Evolutionary conservation across 345 rosid species (phyloP).

Genomic region (Raphanus raphanistrum): DNA sequence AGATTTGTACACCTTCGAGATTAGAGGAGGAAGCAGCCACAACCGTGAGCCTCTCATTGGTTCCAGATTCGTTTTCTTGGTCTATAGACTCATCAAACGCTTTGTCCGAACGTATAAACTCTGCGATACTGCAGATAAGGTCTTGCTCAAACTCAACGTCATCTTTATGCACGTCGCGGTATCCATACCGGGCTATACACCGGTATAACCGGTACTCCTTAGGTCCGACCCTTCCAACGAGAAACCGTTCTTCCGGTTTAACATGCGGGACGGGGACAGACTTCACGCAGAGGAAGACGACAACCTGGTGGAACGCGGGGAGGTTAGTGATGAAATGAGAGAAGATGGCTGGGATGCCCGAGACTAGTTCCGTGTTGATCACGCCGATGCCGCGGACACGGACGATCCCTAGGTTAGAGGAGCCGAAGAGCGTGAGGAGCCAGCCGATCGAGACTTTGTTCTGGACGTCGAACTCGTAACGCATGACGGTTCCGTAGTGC

Average conservation of each 20-base stretch:
- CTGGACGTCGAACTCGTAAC: constrained; percentile 85
- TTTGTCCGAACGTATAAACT: constrained; percentile 66
- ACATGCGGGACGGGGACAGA: constrained; percentile 96
- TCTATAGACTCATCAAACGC: constrained; percentile 24
- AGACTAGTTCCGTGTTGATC: constrained; percentile 88
- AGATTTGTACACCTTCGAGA: constrained; percentile 52
- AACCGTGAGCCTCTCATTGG: constrained; percentile 58
- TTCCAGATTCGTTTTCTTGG: constrained; percentile 44
- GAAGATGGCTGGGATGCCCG: constrained; percentile 93
- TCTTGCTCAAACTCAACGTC: constrained; percentile 85
- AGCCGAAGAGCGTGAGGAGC: constrained; percentile 65
- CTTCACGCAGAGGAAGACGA: constrained; percentile 89
- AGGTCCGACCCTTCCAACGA: constrained; percentile 88
- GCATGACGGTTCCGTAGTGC: constrained; percentile 92
- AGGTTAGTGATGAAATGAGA: constrained; percentile 98
- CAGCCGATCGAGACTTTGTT: constrained; percentile 91
- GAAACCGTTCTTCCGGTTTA: constrained; percentile 81
- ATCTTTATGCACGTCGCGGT: constrained; percentile 84
- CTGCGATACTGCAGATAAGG: constrained; percentile 80
- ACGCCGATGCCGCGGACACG: constrained; percentile 89
- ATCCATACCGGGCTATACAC: constrained; percentile 94
- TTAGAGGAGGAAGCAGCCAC: constrained; percentile 71
- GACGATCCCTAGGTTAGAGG: constrained; percentile 81
- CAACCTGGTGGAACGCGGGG: constrained; percentile 96
- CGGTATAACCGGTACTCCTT: constrained; percentile 77